These are phyloP conservation scores for Sungouiella blattae DNA, from an alignment of 805 yeast species.

Conservation along the genomic window DNA sequence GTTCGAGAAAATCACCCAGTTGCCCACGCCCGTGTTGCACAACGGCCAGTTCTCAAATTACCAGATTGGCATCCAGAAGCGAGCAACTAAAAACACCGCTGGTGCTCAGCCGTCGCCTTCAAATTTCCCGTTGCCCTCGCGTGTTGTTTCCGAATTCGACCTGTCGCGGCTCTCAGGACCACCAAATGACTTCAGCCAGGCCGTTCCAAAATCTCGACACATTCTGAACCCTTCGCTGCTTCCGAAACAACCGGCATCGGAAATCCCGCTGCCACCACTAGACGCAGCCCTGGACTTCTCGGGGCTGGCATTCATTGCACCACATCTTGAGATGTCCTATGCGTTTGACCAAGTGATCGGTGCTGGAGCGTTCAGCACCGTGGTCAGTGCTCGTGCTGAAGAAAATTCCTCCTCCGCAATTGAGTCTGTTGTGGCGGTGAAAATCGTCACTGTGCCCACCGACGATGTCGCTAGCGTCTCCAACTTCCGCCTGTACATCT, in stretches of 20 bases:
- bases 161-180: too few relatives aligned
- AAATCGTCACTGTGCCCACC: constrained; percentile 48
- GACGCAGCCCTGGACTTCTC: constrained; percentile 3
- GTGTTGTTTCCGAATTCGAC: constrained; percentile 13
- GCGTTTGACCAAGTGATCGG: constrained; percentile 43
- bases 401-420: constrained; percentile 1
- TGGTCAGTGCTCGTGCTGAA: constrained; percentile 43
- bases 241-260: neutral
- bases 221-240: constrained; percentile 8
- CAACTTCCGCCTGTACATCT: constrained; percentile 36
- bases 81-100: neutral
- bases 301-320: constrained; percentile 10
- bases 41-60: constrained; percentile 8
- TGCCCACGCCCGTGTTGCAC: constrained; percentile 43
- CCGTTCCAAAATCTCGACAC: constrained; percentile 4
- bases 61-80: constrained; percentile 9
- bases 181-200: neutral
- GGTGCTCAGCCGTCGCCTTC: neutral
- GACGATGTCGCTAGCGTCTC: constrained; percentile 20
- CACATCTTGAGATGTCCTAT: constrained; percentile 6
- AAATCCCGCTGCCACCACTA: constrained; percentile 12
- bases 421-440: constrained; percentile 58
- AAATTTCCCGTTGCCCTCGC: neutral
- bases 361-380: constrained; percentile 66
- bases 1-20: constrained; percentile 35